Conservation (phyloP, 176 grass and related monocot species). For the Otatea glauca region DNA sequence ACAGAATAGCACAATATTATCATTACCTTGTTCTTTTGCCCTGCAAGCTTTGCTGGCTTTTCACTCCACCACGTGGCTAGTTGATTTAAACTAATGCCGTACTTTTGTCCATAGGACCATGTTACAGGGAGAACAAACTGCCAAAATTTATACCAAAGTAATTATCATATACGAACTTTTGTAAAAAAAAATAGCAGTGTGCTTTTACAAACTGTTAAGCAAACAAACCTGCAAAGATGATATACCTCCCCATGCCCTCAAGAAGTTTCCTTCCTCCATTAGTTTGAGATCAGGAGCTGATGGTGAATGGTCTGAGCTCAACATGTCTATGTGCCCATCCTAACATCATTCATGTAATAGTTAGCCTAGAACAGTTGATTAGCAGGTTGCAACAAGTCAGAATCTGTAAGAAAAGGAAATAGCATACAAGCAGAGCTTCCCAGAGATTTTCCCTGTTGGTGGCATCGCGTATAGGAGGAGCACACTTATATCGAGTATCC, state of each 20-base stretch:
- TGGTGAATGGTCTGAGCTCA: constrained; percentile 98
- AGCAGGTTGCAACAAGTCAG: neutral
- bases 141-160: constrained; percentile 33
- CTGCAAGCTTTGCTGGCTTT: constrained; percentile 79
- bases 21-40: constrained; percentile 84
- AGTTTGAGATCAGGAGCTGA: constrained; percentile 86
- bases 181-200: neutral
- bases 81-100: constrained; percentile 77
- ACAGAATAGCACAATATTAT: neutral
- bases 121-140: constrained; percentile 96
- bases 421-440: constrained; percentile 83
- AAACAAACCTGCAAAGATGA: constrained; percentile 86
- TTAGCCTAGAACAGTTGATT: constrained; percentile 16
- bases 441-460: constrained; percentile 84
- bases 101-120: constrained; percentile 81
- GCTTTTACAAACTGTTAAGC: neutral
- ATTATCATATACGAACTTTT: neutral
- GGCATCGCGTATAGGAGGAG: constrained; percentile 81
- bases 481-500: constrained; percentile 93
- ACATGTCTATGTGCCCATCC: constrained; percentile 96
- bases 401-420: neutral
- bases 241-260: constrained; percentile 97
- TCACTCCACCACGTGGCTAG: constrained; percentile 90
- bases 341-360: constrained; percentile 21
- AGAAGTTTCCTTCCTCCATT: constrained; percentile 90